A percentile compares a stretch with the other conserved stretches of the same genome.
Conservation (phyloP, 2,329 filamentous ascomycete genomes). For the Alternaria sp. region DNA sequence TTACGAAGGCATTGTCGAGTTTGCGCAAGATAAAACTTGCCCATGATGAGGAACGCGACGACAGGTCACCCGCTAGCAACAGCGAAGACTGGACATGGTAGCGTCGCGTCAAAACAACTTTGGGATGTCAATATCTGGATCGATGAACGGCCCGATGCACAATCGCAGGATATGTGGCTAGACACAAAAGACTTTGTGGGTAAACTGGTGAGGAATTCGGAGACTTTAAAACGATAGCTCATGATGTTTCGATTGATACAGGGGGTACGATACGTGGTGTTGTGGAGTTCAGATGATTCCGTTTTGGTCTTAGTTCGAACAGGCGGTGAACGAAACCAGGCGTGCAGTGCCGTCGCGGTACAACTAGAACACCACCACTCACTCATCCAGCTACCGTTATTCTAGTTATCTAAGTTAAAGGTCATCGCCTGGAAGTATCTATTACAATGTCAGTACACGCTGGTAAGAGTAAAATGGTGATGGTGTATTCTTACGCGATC, state of each 20-base stretch:
- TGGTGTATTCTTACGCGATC: not conserved
- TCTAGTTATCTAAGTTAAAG: not conserved
- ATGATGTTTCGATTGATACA: not conserved
- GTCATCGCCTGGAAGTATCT: slow-evolving; percentile 7
- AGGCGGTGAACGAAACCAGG: not conserved
- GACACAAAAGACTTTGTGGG: not conserved
- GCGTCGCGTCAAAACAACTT: not conserved
- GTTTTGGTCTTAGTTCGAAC: not conserved
- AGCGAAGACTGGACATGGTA: too few species aligned
- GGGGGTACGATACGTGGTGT: not conserved
- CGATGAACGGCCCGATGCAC: not conserved
- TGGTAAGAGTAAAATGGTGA: not conserved
- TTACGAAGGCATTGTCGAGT: not conserved
- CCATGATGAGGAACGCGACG: not conserved
- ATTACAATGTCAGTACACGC: not conserved
- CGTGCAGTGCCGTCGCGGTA: not conserved
- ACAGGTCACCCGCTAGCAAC: not conserved
- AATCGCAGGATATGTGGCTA: not conserved
- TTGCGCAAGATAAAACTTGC: not conserved
- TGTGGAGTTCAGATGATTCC: not conserved
- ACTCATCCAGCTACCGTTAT: not conserved
- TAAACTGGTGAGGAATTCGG: not conserved
- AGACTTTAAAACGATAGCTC: not conserved
- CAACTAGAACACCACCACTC: not conserved
- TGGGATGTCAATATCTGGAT: not conserved